A percentile compares a stretch with the other conserved stretches of the same genome.
These are phyloP conservation scores for Chondrus crispus DNA, from an alignment of 23 red algal genomes.

Conservation along the genomic window DNA sequence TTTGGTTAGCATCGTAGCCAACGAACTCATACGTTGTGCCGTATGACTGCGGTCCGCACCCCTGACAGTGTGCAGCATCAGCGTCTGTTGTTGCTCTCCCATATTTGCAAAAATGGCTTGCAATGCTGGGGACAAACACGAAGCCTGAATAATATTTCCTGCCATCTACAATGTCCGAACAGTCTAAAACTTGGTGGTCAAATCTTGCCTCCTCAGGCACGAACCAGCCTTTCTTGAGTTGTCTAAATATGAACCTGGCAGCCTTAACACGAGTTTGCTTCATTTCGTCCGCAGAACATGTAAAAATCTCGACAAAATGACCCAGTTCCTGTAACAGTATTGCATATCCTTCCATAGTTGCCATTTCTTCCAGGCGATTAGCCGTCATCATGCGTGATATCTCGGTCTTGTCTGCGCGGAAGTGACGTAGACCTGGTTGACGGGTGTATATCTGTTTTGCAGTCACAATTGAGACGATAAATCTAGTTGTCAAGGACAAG, in stretches of 20 bases:
- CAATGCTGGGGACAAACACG: constrained; percentile 9
- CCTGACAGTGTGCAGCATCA: constrained; percentile 19
- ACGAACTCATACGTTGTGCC: neutral
- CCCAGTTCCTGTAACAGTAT: neutral
- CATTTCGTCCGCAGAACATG: neutral
- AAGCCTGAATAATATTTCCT: neutral
- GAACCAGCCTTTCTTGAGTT: neutral
- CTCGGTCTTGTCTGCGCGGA: too few relatives aligned
- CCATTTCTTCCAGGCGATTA: neutral
- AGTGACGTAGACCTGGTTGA: too few relatives aligned
- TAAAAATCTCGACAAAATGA: neutral
- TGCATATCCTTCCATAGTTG: neutral
- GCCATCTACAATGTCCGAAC: constrained; percentile 11
- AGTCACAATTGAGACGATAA: too few relatives aligned
- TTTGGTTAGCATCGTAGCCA: neutral
- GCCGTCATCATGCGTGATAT: neutral
- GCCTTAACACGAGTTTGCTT: neutral
- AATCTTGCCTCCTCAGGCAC: neutral
- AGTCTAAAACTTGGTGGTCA: neutral
- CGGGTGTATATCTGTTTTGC: too few relatives aligned
- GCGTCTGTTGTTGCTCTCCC: neutral
- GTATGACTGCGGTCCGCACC: constrained; percentile 12
- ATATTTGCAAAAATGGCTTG: neutral
- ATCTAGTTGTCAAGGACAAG: too few relatives aligned
- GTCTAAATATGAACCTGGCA: neutral